Percentiles rank a stretch among this genome's conserved stretches.
phyloP scores from a whole-genome alignment of 73 alveolate species.

The Paramecium tetraurelia region DNA sequence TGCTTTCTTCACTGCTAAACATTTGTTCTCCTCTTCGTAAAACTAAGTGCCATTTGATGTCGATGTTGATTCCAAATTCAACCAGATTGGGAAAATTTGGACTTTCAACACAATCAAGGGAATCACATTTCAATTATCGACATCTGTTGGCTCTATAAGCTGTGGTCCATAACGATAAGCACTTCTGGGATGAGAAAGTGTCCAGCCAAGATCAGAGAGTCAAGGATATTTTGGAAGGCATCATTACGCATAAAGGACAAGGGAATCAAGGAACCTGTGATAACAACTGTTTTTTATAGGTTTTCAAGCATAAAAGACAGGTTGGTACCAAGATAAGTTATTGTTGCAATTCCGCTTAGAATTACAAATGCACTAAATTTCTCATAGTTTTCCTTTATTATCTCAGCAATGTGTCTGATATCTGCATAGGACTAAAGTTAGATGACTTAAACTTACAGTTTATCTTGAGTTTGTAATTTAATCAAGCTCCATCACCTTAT shows the following conservation, averaged over 20 bases:
- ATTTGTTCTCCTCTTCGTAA: slow-evolving; percentile 55
- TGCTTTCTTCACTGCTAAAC: background rate
- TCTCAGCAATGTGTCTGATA: slow-evolving; percentile 36
- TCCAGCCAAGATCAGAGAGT: slow-evolving; percentile 60
- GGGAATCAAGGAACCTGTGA: slow-evolving; percentile 72
- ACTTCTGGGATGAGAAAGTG: slow-evolving; percentile 61
- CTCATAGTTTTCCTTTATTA: slow-evolving; percentile 59
- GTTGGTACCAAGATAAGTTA: slow-evolving; percentile 63
- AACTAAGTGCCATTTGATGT: slow-evolving; percentile 40
- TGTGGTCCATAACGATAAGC: slow-evolving; percentile 32
- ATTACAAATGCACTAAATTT: slow-evolving; percentile 62
- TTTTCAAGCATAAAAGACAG: slow-evolving; percentile 64
- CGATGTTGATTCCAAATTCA: slow-evolving; percentile 58
- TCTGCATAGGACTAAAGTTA: background rate
- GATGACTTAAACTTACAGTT: background rate
- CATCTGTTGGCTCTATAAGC: slow-evolving; percentile 57
- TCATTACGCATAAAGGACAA: slow-evolving; percentile 68
- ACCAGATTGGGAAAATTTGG: slow-evolving; percentile 60
- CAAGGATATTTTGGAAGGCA: slow-evolving; percentile 50
- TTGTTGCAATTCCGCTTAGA: slow-evolving; percentile 66
- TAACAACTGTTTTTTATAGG: slow-evolving; percentile 60
- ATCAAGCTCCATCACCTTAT: slow-evolving; percentile 37
- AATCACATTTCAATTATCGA: slow-evolving; percentile 29
- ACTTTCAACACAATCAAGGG: slow-evolving; percentile 53
- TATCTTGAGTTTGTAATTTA: slow-evolving; percentile 3